Base-by-base conservation (phyloP, 2,329 filamentous ascomycete genomes). In the Xylaria sp. region DNA sequence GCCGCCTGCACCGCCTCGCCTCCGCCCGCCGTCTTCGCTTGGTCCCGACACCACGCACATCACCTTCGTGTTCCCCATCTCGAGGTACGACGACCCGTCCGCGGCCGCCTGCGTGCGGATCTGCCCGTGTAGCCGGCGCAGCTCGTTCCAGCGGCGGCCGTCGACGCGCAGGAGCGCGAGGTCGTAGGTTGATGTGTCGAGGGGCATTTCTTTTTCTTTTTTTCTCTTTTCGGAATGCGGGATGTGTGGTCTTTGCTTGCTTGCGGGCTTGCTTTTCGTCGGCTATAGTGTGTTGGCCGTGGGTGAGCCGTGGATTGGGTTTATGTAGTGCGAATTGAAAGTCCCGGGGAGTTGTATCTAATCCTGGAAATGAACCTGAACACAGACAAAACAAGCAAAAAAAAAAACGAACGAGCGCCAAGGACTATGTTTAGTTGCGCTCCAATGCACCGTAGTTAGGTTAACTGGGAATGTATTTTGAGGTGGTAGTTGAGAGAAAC, bases 1-100 rank as follows among this genome's bases (percentile, higher is more conserved):
- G 9, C 28, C 23, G 52, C 64, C 56, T 28, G 28, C 28, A 60
- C 82, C 25, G 79, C 82, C 25, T 79, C 81, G 58, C 81, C 83
- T 63, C 80, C 63, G 71, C 41, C 43, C 58, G n/a, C 82, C 76
- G 31, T 80, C 86, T 81, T 99, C 96, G 46, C 88, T 89, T 0
- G 96, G 96, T 0, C 96, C 96, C 1, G 91, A 90, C 57, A 99
- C 91, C 28, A 94, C 94, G 82, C 95, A 98, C 82, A 98, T 93
- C 75, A 99, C 91, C 79, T 97, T 96, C 25, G 96, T 99, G 82
- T 98, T 97, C 76, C 96, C 96, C 91, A 97, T 97, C 79, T 97
- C 94, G 68, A 98, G 89, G 82, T 97, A 97, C 70, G 92, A 93
- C 54, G 93, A 97, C 43, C 96, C 96, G 76, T 98, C 96, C 64